Conservation (phyloP, 805 yeast species). For the Suhomyces kilbournensis region DNA sequence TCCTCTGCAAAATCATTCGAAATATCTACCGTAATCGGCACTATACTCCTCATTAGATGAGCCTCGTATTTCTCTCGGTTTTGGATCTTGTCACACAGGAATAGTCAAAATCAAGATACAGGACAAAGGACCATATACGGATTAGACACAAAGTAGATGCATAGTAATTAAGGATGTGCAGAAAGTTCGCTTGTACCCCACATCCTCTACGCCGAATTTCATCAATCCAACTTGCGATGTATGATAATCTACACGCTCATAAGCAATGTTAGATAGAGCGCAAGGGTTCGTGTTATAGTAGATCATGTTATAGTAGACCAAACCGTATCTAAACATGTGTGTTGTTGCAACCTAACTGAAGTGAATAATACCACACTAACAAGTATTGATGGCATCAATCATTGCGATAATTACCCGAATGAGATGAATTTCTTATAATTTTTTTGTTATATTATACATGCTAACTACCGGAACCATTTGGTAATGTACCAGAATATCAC, state of each 20-base stretch:
- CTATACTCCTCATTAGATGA: neutral
- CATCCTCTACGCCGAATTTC: neutral
- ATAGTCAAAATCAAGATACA: neutral
- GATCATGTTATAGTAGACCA: neutral
- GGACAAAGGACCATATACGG: neutral
- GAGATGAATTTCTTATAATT: too few relatives aligned
- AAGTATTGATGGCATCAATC: neutral
- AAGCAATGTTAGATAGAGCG: neutral
- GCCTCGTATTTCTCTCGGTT: neutral
- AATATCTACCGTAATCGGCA: neutral
- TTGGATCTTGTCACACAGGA: neutral
- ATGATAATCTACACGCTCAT: neutral
- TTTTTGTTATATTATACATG: neutral
- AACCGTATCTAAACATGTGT: neutral
- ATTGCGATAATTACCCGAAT: neutral
- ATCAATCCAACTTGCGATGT: neutral
- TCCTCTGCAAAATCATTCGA: neutral
- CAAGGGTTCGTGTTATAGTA: neutral
- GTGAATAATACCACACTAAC: too few relatives aligned
- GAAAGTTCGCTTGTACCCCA: neutral
- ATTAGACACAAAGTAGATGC: neutral
- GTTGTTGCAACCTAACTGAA: neutral
- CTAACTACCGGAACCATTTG: conserved; percentile 53
- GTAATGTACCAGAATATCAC: conserved; percentile 65
- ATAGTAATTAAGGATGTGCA: neutral